Evolutionary conservation across 352 stramenopile genomes (phyloP).

Genomic region (Phytophthora pluvialis): DNA sequence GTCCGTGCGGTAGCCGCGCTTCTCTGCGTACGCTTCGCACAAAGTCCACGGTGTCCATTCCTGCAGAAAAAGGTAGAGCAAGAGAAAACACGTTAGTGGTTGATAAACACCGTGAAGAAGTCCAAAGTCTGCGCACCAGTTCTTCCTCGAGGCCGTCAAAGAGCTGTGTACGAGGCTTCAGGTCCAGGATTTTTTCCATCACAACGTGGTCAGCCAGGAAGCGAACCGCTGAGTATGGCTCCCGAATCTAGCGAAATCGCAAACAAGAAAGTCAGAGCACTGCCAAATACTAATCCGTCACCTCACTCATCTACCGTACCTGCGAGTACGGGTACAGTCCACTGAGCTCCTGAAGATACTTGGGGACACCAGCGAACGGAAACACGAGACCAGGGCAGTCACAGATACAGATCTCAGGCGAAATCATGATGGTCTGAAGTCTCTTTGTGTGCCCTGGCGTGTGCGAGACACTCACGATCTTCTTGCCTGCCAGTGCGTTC

Average conservation of each 20-base stretch:
- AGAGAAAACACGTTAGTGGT: conserved; percentile 1
- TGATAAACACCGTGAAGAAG: conserved; percentile 1
- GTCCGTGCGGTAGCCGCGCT: conserved; percentile 83
- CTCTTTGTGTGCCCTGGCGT: conserved; percentile 87
- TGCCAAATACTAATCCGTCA: background rate
- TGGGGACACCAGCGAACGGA: conserved; percentile 78
- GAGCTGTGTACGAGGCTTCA: conserved; percentile 73
- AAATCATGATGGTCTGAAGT: conserved; percentile 88
- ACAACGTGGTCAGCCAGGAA: conserved; percentile 83
- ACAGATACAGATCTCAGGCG: conserved; percentile 83
- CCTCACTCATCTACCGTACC: conserved; percentile 29
- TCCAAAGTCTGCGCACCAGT: conserved; percentile 43
- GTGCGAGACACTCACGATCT: conserved; percentile 88
- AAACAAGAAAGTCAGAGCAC: conserved; percentile 6
- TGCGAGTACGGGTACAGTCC: conserved; percentile 87
- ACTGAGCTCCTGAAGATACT: conserved; percentile 86
- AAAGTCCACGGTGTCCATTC: conserved; percentile 87
- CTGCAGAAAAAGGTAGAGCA: conserved; percentile 27
- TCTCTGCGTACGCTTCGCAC: conserved; percentile 85
- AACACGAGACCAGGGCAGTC: conserved; percentile 89
- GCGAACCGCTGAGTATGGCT: conserved; percentile 88
- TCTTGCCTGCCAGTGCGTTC: conserved; percentile 87
- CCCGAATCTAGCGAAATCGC: conserved; percentile 67
- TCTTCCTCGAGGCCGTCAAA: conserved; percentile 85
- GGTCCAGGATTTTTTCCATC: conserved; percentile 71